A percentile compares a stretch with the other conserved stretches of the same genome.
Evolutionary conservation across 2,329 filamentous ascomycete species (phyloP).

Genomic region (Anthostomella pinea): DNA sequence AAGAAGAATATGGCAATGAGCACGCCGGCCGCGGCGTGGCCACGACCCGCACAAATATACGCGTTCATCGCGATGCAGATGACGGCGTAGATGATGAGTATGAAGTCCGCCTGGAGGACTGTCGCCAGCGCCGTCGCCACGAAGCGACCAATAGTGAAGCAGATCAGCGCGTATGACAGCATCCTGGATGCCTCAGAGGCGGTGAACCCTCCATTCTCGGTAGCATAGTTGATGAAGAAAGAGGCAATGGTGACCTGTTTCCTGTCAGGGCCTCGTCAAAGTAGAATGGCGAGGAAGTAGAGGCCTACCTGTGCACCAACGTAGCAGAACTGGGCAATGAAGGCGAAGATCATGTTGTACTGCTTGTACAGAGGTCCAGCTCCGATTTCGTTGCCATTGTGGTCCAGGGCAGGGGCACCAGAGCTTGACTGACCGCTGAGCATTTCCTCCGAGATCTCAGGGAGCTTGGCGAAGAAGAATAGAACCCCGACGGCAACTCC

Average conservation of each 20-base stretch:
- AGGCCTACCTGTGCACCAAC: conserved; percentile 38
- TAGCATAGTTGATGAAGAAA: conserved; percentile 45
- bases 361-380: conserved; percentile 51
- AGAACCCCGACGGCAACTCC: conserved; percentile 49
- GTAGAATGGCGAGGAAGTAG: neutral
- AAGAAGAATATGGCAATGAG: conserved; percentile 13
- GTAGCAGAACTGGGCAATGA: conserved; percentile 56
- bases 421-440: conserved; percentile 25
- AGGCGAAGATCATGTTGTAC: conserved; percentile 53
- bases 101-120: conserved; percentile 37
- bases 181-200: conserved; percentile 57
- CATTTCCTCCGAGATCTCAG: conserved; percentile 43
- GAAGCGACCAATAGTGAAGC: conserved; percentile 69
- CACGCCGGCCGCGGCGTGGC: conserved; percentile 1
- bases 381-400: conserved; percentile 41
- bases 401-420: conserved; percentile 50
- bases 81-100: conserved; percentile 59
- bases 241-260: conserved; percentile 43
- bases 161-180: conserved; percentile 67
- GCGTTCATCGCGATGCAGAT: conserved; percentile 65
- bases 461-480: conserved; percentile 46
- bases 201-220: conserved; percentile 36
- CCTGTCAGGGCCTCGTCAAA: neutral
- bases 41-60: conserved; percentile 4
- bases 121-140: conserved; percentile 32